Evolutionary conservation across 2,329 filamentous ascomycete genomes (phyloP).

Genomic region (Myrmaecium sp.): DNA sequence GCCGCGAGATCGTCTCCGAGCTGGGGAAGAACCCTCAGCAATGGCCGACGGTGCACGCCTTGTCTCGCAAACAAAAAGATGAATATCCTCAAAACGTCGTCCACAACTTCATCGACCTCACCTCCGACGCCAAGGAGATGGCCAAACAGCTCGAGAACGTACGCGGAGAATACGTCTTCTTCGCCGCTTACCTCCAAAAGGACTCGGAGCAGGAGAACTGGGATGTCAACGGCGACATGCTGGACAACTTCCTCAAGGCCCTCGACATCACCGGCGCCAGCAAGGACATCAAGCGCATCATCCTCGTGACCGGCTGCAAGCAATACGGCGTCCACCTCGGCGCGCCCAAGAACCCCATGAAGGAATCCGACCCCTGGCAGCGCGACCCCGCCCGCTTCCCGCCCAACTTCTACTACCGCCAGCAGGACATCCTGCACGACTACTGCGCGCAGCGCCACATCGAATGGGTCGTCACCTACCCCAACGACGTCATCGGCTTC

Average conservation of each 20-base stretch:
- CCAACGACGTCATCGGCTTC: slow-evolving; percentile 29
- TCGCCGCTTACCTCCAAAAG: slow-evolving; percentile 25
- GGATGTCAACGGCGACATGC: slow-evolving; percentile 26
- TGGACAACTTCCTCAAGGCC: slow-evolving; percentile 31
- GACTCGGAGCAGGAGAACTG: slow-evolving; percentile 19
- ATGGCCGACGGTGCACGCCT: slow-evolving; percentile 22
- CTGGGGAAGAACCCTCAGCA: slow-evolving; percentile 17
- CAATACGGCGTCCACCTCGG: slow-evolving; percentile 38
- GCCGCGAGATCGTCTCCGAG: slow-evolving; percentile 23
- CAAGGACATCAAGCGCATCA: slow-evolving; percentile 28
- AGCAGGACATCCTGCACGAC: slow-evolving; percentile 28
- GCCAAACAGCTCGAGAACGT: slow-evolving; percentile 19
- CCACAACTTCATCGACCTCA: slow-evolving; percentile 23
- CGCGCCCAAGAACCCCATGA: slow-evolving; percentile 29
- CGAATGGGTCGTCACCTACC: slow-evolving; percentile 28
- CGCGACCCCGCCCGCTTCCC: slow-evolving; percentile 16
- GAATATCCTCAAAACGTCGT: slow-evolving; percentile 18
- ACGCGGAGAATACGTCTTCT: slow-evolving; percentile 24
- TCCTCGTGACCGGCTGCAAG: slow-evolving; percentile 33
- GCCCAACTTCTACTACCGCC: slow-evolving; percentile 36
- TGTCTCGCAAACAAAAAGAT: slow-evolving; percentile 25
- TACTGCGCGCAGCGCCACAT: slow-evolving; percentile 14
- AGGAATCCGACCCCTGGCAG: slow-evolving; percentile 30
- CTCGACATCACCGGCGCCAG: slow-evolving; percentile 26
- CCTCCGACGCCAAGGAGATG: slow-evolving; percentile 17